Base-by-base conservation (phyloP, 345 rosid species). In the Anastatica hierochuntica region DNA sequence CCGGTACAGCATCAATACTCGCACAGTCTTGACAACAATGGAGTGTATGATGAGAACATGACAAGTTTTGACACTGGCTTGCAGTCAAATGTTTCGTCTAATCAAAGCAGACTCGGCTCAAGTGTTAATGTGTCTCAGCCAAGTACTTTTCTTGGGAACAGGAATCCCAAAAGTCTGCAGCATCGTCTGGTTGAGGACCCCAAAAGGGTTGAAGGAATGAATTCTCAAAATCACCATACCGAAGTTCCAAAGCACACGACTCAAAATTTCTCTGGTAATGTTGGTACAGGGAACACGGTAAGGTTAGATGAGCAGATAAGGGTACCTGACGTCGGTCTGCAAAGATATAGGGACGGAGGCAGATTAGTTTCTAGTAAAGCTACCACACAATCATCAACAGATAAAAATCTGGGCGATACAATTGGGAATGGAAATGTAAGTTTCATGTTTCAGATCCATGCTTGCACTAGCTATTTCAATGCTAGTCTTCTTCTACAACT, bases 381-480 rank as follows among this genome's bases (percentile, higher is more conserved):
- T 49, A 73, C 34, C 52, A 37, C 40, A 3, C 76, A 54, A 60
- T 54, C 62, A 42, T 66, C 74, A 64, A 69, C 63, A 58, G 75
- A 58, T 57, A 84, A 74, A 60, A 53, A 35, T 63, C 56, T 46
- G 33, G 63, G 56, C 37, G 60, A 57, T 31, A 38, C 71, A 10
- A 71, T 64, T 54, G 66, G 78, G 45, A 77, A 79, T 76, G 92
- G 85, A 73, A 76, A 63, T 69, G 97, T 88, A 76, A 76, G 94
- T 67, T 69, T 5, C 36, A 36, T 26, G 60, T 29, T 33, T 43
- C 13, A 40, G 40, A 56, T 58, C 38, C 53, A 38, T 39, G 17
- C 29, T 44, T 20, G 17, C 39, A 40, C 31, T 17, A 41, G 43
- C 57, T 39, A 16, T 12, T 58, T 29, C 34, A 15, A n/a, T 10